A percentile compares a stretch with the other conserved stretches of the same genome.
These are phyloP conservation scores for Penicillium crystallinum DNA, from an alignment of 495 filamentous ascomycete species.

Conservation along the genomic window DNA sequence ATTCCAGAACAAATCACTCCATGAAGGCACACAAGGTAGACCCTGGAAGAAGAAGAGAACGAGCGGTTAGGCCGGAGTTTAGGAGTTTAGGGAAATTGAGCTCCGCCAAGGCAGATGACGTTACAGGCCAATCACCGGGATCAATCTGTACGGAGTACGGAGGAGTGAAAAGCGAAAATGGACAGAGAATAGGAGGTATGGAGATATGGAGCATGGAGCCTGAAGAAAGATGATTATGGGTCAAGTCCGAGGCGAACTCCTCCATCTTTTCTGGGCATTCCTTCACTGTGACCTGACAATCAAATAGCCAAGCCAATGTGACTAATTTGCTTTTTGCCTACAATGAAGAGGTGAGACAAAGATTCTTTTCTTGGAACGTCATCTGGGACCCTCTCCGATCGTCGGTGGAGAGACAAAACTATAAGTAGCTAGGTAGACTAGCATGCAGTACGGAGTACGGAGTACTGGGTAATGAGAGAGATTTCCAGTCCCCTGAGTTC, in stretches of 20 bases:
- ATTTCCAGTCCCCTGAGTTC: not conserved
- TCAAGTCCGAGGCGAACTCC: not conserved
- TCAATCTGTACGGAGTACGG: no score
- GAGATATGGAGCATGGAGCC: constrained; percentile 2
- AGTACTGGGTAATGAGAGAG: not conserved
- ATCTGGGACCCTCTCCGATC: constrained; percentile 11
- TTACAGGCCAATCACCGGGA: constrained; percentile 4
- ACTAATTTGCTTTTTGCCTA: not conserved
- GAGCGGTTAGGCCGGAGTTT: constrained; percentile 1
- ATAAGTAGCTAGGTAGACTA: not conserved
- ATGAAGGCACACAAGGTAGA: not conserved
- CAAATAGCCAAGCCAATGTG: not conserved
- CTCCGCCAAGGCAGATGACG: constrained; percentile 8
- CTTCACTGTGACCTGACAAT: no score
- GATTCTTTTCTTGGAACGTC: constrained; percentile 3
- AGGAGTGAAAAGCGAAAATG: no score
- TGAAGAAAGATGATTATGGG: constrained; percentile 3
- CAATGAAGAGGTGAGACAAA: not conserved
- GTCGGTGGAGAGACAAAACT: constrained; percentile 10
- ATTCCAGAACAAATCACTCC: constrained; percentile 1
- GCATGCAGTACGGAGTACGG: not conserved
- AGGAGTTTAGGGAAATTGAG: constrained; percentile 1
- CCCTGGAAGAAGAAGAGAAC: not conserved
- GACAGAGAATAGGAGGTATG: not conserved
- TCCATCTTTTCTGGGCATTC: no score